Percentiles rank a stretch among this genome's conserved stretches.
These are phyloP conservation scores for Pythium guiyangense DNA, from an alignment of 352 stramenopile species.

Conservation along the genomic window DNA sequence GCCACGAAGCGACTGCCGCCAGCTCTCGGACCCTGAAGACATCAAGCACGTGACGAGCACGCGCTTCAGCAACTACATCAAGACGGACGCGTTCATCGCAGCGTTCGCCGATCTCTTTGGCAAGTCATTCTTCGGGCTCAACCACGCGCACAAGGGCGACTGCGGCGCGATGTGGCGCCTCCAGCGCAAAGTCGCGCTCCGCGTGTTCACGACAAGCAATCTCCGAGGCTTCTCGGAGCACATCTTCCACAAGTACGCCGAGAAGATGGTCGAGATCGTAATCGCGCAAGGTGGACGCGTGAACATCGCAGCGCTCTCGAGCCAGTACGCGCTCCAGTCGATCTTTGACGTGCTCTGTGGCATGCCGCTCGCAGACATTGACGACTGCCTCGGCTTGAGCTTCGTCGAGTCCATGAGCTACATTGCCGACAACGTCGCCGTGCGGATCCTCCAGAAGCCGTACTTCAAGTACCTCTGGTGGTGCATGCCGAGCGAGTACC, in stretches of 20 bases:
- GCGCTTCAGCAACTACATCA: constrained; percentile 67
- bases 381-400: constrained; percentile 15
- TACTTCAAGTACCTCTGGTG: constrained; percentile 57
- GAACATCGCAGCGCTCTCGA: constrained; percentile 43
- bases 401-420: constrained; percentile 46
- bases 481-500: constrained; percentile 57
- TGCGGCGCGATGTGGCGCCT: constrained; percentile 56
- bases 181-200: constrained; percentile 77
- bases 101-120: constrained; percentile 57
- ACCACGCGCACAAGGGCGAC: constrained; percentile 40
- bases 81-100: constrained; percentile 50
- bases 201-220: constrained; percentile 78
- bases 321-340: constrained; percentile 40
- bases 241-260: constrained; percentile 42
- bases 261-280: constrained; percentile 16
- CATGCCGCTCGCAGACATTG: constrained; percentile 25
- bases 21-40: constrained; percentile 48
- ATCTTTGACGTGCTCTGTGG: constrained; percentile 62
- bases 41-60: constrained; percentile 59
- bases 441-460: constrained; percentile 47
- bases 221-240: constrained; percentile 42
- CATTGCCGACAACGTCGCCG: constrained; percentile 37
- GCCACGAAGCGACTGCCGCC: too few relatives aligned
- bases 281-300: constrained; percentile 6
- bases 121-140: constrained; percentile 64